phyloP scores from a whole-genome alignment of 768 basidiomycete genomes.

The Hydnum rufescens region DNA sequence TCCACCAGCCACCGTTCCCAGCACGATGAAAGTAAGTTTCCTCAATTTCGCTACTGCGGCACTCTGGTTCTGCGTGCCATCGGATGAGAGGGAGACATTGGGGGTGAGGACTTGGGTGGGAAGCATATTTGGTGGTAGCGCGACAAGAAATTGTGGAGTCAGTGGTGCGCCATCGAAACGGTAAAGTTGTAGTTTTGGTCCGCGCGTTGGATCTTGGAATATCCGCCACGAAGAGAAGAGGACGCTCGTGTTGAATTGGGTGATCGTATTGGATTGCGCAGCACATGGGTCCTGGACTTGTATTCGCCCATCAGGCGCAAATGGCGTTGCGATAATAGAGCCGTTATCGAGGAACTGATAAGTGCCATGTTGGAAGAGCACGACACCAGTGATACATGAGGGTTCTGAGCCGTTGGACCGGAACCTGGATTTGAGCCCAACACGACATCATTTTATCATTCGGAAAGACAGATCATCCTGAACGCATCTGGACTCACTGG shows the following conservation, averaged over 20 bases:
- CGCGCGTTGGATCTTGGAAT: slow-evolving; percentile 38
- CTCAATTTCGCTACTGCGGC: background rate
- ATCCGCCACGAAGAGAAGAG: slow-evolving; percentile 48
- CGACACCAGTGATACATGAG: slow-evolving; percentile 71
- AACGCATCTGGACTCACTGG: slow-evolving; percentile 25
- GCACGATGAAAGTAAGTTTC: background rate
- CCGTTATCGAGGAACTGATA: slow-evolving; percentile 53
- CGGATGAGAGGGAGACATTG: background rate
- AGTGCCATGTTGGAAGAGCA: slow-evolving; percentile 79
- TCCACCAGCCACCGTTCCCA: background rate
- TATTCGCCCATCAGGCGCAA: slow-evolving; percentile 68
- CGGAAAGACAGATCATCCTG: background rate
- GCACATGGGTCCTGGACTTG: slow-evolving; percentile 91
- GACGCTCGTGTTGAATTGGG: slow-evolving; percentile 62
- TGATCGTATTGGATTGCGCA: slow-evolving; percentile 71
- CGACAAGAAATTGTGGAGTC: slow-evolving; percentile 45
- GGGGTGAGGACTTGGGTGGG: slow-evolving; percentile 39
- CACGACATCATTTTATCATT: background rate
- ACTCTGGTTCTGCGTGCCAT: background rate
- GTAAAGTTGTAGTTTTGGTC: slow-evolving; percentile 58
- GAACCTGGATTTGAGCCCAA: slow-evolving; percentile 20
- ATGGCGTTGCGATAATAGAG: slow-evolving; percentile 52
- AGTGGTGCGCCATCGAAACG: slow-evolving; percentile 58
- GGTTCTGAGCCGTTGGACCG: slow-evolving; percentile 34
- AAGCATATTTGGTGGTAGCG: slow-evolving; percentile 69